Percentiles rank a stretch among this genome's conserved stretches.
These are phyloP conservation scores for Arbutus unedo DNA, from an alignment of 148 eudicot genomes.

Conservation along the genomic window DNA sequence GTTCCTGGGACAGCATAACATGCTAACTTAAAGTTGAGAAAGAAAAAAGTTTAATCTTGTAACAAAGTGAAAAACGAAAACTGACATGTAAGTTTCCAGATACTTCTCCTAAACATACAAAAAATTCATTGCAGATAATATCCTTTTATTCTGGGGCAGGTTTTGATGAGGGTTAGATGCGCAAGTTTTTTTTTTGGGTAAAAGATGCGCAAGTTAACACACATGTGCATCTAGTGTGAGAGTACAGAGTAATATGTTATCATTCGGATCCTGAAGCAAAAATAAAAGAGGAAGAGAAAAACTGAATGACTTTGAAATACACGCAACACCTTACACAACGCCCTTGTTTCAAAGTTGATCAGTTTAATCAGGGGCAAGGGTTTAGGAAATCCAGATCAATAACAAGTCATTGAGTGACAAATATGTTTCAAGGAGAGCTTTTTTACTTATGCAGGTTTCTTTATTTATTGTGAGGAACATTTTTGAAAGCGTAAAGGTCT, in stretches of 20 bases:
- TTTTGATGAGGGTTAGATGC: background rate
- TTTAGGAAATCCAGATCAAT: background rate
- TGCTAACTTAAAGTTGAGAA: background rate
- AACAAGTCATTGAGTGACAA: background rate
- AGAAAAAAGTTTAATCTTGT: background rate
- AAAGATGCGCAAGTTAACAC: background rate
- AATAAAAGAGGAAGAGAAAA: background rate
- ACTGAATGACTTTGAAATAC: background rate
- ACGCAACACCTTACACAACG: background rate
- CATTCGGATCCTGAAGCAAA: background rate
- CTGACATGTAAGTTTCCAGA: background rate
- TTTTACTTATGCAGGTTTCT: no score
- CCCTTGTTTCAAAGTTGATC: background rate
- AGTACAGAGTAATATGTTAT: background rate
- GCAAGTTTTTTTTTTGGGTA: background rate
- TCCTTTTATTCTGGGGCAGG: background rate
- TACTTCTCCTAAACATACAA: background rate
- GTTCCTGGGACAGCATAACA: slow-evolving; percentile 1
- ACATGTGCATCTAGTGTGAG: background rate
- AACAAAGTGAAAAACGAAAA: background rate
- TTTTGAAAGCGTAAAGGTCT: background rate
- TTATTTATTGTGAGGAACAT: background rate
- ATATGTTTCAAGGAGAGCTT: background rate
- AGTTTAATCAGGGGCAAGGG: background rate
- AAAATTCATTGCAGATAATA: background rate